These are phyloP conservation scores for Ascodesmis nigricans DNA, from an alignment of 495 filamentous ascomycete genomes.

Conservation along the genomic window DNA sequence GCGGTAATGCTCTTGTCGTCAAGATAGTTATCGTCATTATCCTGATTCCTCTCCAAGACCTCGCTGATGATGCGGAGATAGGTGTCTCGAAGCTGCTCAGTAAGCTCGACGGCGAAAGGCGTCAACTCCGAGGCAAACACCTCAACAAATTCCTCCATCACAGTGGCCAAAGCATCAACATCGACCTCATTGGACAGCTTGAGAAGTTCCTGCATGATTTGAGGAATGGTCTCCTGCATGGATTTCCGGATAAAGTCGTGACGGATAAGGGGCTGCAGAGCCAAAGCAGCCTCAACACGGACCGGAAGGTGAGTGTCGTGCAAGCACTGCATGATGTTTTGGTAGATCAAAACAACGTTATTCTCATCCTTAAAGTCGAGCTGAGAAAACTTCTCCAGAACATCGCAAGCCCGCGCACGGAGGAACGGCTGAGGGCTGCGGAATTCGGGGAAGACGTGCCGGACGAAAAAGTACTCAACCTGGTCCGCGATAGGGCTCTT, in stretches of 20 bases:
- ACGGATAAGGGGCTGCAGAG: conserved; percentile 81
- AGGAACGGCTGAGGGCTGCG: conserved; percentile 81
- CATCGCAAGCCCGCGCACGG: conserved; percentile 85
- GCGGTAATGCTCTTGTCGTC: conserved; percentile 98
- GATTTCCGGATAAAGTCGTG: conserved; percentile 80
- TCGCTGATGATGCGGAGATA: conserved; percentile 87
- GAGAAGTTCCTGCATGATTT: conserved; percentile 95
- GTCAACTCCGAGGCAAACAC: conserved; percentile 91
- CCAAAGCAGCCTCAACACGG: conserved; percentile 80
- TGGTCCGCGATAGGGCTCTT: conserved; percentile 94
- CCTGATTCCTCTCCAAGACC: conserved; percentile 59
- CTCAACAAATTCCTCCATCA: conserved; percentile 88
- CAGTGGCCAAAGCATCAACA: conserved; percentile 30
- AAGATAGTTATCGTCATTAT: conserved; percentile 67
- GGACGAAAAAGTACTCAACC: conserved; percentile 97
- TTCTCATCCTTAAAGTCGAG: conserved; percentile 87
- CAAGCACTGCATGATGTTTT: conserved; percentile 93
- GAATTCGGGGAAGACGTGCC: conserved; percentile 97
- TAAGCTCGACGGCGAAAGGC: conserved; percentile 91
- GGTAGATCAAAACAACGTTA: conserved; percentile 86
- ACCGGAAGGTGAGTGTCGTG: conserved; percentile 78
- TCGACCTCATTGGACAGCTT: conserved; percentile 57
- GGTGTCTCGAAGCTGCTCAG: conserved; percentile 87
- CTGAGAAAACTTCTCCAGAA: conserved; percentile 89
- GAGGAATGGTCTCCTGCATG: conserved; percentile 97